These are phyloP conservation scores for Talaromyces sp. DNA, from an alignment of 2,329 filamentous ascomycete genomes.

Conservation along the genomic window DNA sequence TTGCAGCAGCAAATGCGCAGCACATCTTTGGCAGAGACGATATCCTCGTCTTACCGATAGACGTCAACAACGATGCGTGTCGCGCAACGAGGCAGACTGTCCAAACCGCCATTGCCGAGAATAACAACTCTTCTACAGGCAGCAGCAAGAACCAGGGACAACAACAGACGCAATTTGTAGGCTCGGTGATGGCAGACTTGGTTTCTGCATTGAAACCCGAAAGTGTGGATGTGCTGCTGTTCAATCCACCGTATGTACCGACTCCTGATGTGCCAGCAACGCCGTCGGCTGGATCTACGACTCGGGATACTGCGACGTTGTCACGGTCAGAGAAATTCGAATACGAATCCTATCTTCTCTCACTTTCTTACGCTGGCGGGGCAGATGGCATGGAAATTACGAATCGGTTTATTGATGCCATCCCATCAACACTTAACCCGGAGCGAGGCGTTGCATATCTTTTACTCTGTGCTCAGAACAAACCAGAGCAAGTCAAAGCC, in stretches of 20 bases:
- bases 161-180: slow-evolving; percentile 54
- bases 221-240: slow-evolving; percentile 77
- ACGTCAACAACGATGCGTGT: slow-evolving; percentile 84
- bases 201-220: slow-evolving; percentile 54
- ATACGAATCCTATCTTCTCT: slow-evolving; percentile 75
- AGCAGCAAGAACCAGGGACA: neutral
- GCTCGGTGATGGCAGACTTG: slow-evolving; percentile 67
- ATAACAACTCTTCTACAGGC: slow-evolving; percentile 10
- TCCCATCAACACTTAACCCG: slow-evolving; percentile 61
- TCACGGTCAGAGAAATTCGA: slow-evolving; percentile 55
- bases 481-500: slow-evolving; percentile 67
- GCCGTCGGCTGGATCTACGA: slow-evolving; percentile 24
- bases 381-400: slow-evolving; percentile 92
- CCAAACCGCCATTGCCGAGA: slow-evolving; percentile 41
- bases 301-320: slow-evolving; percentile 22
- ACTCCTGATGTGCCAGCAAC: slow-evolving; percentile 66
- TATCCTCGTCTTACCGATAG: slow-evolving; percentile 70
- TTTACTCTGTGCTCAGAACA: slow-evolving; percentile 85
- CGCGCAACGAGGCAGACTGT: slow-evolving; percentile 69
- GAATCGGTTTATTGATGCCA: slow-evolving; percentile 65
- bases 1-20: slow-evolving; percentile 70
- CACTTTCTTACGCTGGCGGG: slow-evolving; percentile 85
- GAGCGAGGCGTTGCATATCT: slow-evolving; percentile 78
- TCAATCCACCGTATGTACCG: slow-evolving; percentile 97
- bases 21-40: slow-evolving; percentile 67